A percentile compares a stretch with the other conserved stretches of the same genome.
phyloP scores from a whole-genome alignment of 352 stramenopile species.

The Globisporangium iwayamae region DNA sequence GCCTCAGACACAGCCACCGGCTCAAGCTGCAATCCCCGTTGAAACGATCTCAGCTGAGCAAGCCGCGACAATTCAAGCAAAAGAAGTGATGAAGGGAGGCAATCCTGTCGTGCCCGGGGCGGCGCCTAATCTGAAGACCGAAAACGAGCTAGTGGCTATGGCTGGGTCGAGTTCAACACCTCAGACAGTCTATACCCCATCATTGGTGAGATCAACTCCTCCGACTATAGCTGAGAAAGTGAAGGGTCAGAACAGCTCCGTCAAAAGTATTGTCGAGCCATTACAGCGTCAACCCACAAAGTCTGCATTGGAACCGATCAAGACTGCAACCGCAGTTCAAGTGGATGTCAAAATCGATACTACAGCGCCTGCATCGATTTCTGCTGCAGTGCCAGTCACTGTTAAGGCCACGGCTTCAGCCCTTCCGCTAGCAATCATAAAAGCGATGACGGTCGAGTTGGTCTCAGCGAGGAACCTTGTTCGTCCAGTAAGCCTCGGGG shows the following conservation, averaged over 20 bases:
- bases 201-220: not conserved
- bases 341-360: not conserved
- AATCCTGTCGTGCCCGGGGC: not conserved
- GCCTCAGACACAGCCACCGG: not conserved
- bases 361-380: not conserved
- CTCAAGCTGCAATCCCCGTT: no score
- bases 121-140: not conserved
- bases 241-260: not conserved
- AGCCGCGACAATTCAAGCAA: not conserved
- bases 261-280: not conserved
- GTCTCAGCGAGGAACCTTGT: constrained; percentile 24
- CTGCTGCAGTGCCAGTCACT: not conserved
- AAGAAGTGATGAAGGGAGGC: not conserved
- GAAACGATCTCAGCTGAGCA: no score
- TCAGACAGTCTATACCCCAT: not conserved
- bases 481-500: constrained; percentile 28
- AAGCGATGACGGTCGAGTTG: constrained; percentile 26
- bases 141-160: not conserved
- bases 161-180: not conserved
- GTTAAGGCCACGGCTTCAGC: not conserved
- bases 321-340: not conserved
- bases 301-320: not conserved
- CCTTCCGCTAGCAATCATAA: constrained; percentile 5
- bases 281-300: not conserved
- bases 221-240: not conserved